Percentiles rank a stretch among this genome's conserved stretches.
phyloP scores from a whole-genome alignment of 345 rosid species.

The Populus davidiana region DNA sequence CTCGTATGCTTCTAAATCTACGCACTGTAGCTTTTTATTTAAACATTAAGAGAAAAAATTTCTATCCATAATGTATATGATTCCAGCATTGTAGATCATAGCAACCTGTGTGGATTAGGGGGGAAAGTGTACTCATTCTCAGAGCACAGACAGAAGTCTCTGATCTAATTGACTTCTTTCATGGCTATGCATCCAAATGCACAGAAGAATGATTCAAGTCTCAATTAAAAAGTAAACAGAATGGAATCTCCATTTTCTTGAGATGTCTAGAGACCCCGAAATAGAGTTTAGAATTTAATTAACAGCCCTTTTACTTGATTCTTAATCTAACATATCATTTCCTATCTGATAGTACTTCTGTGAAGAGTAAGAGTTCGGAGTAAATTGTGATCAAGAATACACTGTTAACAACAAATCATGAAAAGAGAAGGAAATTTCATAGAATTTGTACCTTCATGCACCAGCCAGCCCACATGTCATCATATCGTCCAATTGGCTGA shows the following conservation, averaged over 20 bases:
- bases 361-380: not conserved
- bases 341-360: not conserved
- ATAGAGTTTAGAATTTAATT: not conserved
- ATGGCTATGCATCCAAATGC: not conserved
- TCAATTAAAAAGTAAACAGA: not conserved
- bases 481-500: conserved; percentile 51
- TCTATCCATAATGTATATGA: not conserved
- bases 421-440: not conserved
- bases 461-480: conserved; percentile 70
- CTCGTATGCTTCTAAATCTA: too few relatives aligned
- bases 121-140: not conserved
- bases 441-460: conserved; percentile 42
- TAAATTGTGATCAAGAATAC: not conserved
- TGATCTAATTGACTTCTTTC: not conserved
- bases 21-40: too few relatives aligned
- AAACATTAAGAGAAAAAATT: too few relatives aligned
- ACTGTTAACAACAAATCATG: not conserved
- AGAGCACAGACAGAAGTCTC: not conserved
- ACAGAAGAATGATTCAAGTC: not conserved
- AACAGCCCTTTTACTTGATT: not conserved
- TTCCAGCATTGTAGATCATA: not conserved
- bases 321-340: not conserved
- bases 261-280: not conserved
- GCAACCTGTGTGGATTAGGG: not conserved
- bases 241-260: not conserved